Base-by-base conservation (phyloP, 345 rosid genomes). In the Reutealis trisperma region DNA sequence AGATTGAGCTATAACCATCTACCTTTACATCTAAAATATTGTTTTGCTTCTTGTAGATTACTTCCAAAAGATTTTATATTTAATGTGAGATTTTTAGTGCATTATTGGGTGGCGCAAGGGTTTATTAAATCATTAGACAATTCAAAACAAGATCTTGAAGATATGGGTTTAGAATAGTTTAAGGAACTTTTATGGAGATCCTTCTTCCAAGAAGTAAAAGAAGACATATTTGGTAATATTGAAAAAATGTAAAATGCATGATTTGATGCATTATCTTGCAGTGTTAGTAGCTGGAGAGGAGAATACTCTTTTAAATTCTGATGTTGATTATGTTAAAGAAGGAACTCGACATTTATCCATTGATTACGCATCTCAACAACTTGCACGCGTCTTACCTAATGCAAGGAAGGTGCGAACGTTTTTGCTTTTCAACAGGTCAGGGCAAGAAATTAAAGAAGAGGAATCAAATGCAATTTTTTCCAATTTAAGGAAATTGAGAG, bases 41-140 rank as follows among this genome's bases (percentile, higher is more conserved):
- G 86, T 32, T 83, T 86, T 60, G 85, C 85, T 24, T 75, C 77
- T 22, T 86, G 88, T 70, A 72, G 80, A 0, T 74, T 83, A 63
- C 77, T 83, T 47, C 88, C 86, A 0, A 86, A 77, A 70, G 82
- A 73, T 49, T 72, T 67, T n/a, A 64, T 25, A 27, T 75, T 83
- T 15, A 3, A 54, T 34, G 71, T 69, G 37, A 58, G 80, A 0
- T 59, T 41, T 27, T 32, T 85, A 18, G 63, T 81, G 57, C 76
- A 18, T 4, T 61, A 73, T 8, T 85, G 80, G 80, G 76, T 79
- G 21, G 78, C 83, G 52, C 71, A 69, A 72, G 83, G 83, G 58
- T 34, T 76, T 47, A 1, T 83, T 68, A 54, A 27, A 5, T n/a
- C 72, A 16, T 42, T 45, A 6, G 59, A 27, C 30, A 27, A 27